Evolutionary conservation across 768 basidiomycete species (phyloP).

Genomic region (Asterophora parasitica): DNA sequence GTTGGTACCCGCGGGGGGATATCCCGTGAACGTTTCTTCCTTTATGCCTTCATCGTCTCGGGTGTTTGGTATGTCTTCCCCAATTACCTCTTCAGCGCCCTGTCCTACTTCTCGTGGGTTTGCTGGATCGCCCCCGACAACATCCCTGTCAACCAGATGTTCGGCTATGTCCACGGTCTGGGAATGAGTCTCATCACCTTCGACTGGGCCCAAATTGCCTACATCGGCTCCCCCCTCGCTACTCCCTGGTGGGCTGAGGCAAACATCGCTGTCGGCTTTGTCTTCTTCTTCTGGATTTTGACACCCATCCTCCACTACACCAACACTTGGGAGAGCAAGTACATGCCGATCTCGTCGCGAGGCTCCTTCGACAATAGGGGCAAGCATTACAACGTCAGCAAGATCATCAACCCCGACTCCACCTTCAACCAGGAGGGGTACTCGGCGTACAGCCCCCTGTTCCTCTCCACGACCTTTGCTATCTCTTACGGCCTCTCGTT

Average conservation of each 20-base stretch:
- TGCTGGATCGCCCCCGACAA: conserved; percentile 70
- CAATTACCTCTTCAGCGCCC: conserved; percentile 66
- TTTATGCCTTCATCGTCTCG: conserved; percentile 54
- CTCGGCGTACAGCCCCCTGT: conserved; percentile 55
- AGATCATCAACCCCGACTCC: conserved; percentile 47
- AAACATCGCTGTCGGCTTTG: conserved; percentile 58
- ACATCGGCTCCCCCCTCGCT: conserved; percentile 66
- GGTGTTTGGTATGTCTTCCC: conserved; percentile 66
- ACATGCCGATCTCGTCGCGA: conserved; percentile 64
- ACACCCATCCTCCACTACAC: conserved; percentile 63
- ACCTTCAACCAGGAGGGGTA: conserved; percentile 56
- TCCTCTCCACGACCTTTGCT: conserved; percentile 69
- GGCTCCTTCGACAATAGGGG: conserved; percentile 66
- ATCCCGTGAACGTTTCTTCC: conserved; percentile 74
- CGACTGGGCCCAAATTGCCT: conserved; percentile 77
- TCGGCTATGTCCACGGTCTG: conserved; percentile 57
- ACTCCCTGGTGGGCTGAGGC: conserved; percentile 84
- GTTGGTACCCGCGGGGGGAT: conserved; percentile 61
- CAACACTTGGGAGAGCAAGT: conserved; percentile 56
- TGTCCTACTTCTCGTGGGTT: conserved; percentile 57
- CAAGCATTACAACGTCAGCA: conserved; percentile 48
- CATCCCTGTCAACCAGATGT: conserved; percentile 65
- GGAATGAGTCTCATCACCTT: conserved; percentile 77
- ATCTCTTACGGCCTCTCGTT: conserved; percentile 81
- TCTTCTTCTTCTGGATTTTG: conserved; percentile 69